Evolutionary conservation across 2,329 filamentous ascomycete species (phyloP), one percentile per base, ranked within the genome.

Genomic region (Fusarium pseudoanthophilum): DNA sequence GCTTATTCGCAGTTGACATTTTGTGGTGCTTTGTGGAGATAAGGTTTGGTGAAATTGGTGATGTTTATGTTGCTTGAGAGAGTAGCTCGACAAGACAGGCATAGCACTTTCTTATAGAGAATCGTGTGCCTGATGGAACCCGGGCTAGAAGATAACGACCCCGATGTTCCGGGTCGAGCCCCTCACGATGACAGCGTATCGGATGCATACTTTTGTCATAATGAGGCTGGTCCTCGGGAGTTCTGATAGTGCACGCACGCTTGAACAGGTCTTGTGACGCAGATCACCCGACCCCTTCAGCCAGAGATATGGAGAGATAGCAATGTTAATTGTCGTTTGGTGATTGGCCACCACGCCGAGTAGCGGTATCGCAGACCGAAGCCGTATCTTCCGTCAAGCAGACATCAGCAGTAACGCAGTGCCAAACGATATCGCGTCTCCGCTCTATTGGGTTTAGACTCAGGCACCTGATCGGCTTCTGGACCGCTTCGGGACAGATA

Each of bases 381-480:
- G 40, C 40, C 55, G 40, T 24, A 49, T 51, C 30, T 36, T 14
- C 40, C 40, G 18, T 58, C 55, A 51, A 36, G 11, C 30, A 58
- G 7, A 36, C 30, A 36, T 36, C 30, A 11, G 24, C 40, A 51
- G 32, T n/a, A 26, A 36, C 21, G 28, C 30, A 37, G 15, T 21
- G 4, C 4, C 24, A 16, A 49, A 24, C 30, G 24, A 26, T 49
- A 48, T 58, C 52, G 52, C 37, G 5, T 24, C 36, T 32, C 30
- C 40, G 55, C 55, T 36, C 30, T 13, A 37, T 49, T 51, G 24
- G 21, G 55, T 36, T 58, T 49, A 37, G 40, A 20, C 55, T 58
- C 55, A 58, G 55, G 55, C 55, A 58, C 55, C 32, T 58, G 55
- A 58, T 58, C 55, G 55, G 55, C 40, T 49, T 58, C n/a, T 49